Conservation (phyloP, 768 basidiomycete genomes). For the Leccinum longicurvipes region DNA sequence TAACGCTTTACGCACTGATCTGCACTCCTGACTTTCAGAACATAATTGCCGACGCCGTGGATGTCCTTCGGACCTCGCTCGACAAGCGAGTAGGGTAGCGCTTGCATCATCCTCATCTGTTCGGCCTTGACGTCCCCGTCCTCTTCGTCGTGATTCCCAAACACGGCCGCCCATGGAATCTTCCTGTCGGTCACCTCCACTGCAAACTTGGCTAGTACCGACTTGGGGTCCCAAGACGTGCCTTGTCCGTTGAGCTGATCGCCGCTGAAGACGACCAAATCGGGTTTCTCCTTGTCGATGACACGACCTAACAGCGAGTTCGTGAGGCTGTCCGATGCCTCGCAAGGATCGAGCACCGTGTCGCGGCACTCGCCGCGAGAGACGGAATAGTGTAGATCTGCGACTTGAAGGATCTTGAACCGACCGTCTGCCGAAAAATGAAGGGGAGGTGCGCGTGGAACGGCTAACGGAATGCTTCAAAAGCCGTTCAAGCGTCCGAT, state of each 20-base stretch:
- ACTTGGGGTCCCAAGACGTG: constrained; percentile 85
- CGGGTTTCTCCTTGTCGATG: constrained; percentile 81
- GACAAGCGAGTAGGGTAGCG: constrained; percentile 81
- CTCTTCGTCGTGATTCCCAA: constrained; percentile 94
- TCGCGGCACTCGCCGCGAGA: constrained; percentile 76
- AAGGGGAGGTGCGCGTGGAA: constrained; percentile 71
- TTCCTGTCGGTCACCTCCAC: constrained; percentile 65
- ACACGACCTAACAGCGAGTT: constrained; percentile 64
- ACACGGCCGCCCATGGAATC: constrained; percentile 89
- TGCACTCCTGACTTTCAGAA: constrained; percentile 78
- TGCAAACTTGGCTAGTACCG: constrained; percentile 87
- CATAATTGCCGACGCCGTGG: constrained; percentile 90
- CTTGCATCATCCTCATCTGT: constrained; percentile 70
- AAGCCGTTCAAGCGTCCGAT: not conserved
- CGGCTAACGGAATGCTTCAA: constrained; percentile 37
- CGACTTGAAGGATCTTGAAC: constrained; percentile 88
- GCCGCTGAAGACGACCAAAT: constrained; percentile 88
- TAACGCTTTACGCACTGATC: constrained; percentile 62
- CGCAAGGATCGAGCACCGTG: constrained; percentile 48
- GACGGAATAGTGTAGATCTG: constrained; percentile 92
- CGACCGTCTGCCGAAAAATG: constrained; percentile 81
- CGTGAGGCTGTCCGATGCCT: constrained; percentile 75
- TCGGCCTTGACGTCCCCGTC: constrained; percentile 57
- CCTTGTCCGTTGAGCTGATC: constrained; percentile 94
- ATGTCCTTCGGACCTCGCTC: constrained; percentile 78